Base-by-base conservation (phyloP, 306 rosid species). In the Sindora glabra region DNA sequence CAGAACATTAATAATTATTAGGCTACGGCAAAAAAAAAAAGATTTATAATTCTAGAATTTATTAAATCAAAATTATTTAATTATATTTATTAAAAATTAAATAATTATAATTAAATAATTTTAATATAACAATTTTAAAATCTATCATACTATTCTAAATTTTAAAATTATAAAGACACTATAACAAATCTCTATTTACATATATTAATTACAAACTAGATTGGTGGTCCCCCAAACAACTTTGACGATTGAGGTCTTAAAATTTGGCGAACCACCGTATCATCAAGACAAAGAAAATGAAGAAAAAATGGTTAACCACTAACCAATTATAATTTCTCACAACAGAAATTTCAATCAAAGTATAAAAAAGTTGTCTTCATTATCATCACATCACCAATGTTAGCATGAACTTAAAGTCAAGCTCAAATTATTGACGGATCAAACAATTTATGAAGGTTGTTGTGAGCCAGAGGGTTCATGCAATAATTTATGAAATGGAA, bases 241-340 rank as follows among this genome's bases (percentile, higher is more conserved):
- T 14, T 40, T 39, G 25, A 5, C 54, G 36, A 74, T 70, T 38
- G 33, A 24, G 52, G 4, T 56, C 2, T 67, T 71, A 56, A 67
- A 56, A 41, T 67, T 55, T 57, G 73, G 69, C 40, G 24, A 71
- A 33, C 76, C 10, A 67, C 51, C 38, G 13, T 6, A 30, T 70
- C 59, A 74, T 24, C 41, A 66, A 34, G 52, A 36, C 50, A 6
- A 32, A 40, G 40, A 63, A 47, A 23, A 41, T 3, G 21, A 4
- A 38, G 26, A 10, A 1, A n/a, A 45, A 46, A 18, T 44, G 41
- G 61, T 8, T 56, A 23, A 51, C n/a, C n/a, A n/a, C n/a, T n/a
- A n/a, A 15, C 8, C 37, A 40, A 30, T 8, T 62, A 22, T 12
- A 27, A 65, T 50, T 60, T 62, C n/a, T 65, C 17, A 59, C 53